Evolutionary conservation across 768 basidiomycete species (phyloP).

Genomic region (Tylopilus subfusipes): DNA sequence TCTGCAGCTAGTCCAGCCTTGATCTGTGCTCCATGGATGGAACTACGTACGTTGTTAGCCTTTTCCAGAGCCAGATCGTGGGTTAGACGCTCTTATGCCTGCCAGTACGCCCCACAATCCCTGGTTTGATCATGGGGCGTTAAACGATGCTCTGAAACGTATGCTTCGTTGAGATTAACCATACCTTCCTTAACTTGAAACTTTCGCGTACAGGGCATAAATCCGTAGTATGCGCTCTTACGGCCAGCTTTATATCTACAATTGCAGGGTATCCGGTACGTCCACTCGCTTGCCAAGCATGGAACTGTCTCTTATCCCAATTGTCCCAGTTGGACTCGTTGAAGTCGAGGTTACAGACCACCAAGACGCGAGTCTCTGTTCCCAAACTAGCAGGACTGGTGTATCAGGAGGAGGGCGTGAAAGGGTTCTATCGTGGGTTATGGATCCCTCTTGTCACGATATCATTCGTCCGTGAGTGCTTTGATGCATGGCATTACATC

Average conservation of each 20-base stretch:
- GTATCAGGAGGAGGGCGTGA: slow-evolving; percentile 80
- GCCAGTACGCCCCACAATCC: slow-evolving; percentile 52
- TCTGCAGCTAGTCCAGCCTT: slow-evolving; percentile 53
- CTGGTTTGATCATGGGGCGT: slow-evolving; percentile 57
- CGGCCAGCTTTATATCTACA: slow-evolving; percentile 89
- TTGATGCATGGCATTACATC: slow-evolving; percentile 1
- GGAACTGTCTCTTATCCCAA: not conserved
- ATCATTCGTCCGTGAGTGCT: slow-evolving; percentile 85
- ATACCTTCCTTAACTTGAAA: slow-evolving; percentile 5
- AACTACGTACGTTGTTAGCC: slow-evolving; percentile 45
- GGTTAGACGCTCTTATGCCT: slow-evolving; percentile 20
- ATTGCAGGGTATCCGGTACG: slow-evolving; percentile 84
- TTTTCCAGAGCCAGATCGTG: not conserved
- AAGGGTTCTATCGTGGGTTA: slow-evolving; percentile 86
- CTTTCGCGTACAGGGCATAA: slow-evolving; percentile 58
- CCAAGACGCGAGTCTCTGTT: slow-evolving; percentile 70
- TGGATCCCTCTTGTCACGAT: slow-evolving; percentile 95
- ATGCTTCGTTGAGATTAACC: slow-evolving; percentile 23
- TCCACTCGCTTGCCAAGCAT: not conserved
- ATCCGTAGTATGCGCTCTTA: slow-evolving; percentile 84
- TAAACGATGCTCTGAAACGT: slow-evolving; percentile 69
- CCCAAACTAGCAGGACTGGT: slow-evolving; percentile 67
- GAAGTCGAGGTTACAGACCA: slow-evolving; percentile 90
- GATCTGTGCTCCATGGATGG: slow-evolving; percentile 72
- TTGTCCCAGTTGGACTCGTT: slow-evolving; percentile 79